These are phyloP conservation scores for Umbelopsis sp. DNA, from an alignment of 192 early-diverging fungal species.

Conservation along the genomic window DNA sequence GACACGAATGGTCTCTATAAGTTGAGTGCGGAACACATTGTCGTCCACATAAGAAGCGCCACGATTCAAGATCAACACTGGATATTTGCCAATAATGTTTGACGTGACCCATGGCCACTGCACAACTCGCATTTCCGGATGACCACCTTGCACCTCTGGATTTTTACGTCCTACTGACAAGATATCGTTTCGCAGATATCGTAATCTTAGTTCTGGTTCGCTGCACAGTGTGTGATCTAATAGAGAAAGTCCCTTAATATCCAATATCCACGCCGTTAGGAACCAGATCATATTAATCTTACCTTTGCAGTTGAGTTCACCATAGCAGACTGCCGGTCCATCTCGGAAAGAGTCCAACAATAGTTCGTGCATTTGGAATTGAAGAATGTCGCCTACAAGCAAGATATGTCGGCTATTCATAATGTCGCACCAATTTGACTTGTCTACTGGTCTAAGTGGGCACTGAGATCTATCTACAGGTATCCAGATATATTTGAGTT, in stretches of 20 bases:
- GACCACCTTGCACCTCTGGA: conserved; percentile 12
- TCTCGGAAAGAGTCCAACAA: conserved; percentile 56
- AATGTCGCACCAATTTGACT: conserved; percentile 41
- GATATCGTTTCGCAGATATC: conserved; percentile 52
- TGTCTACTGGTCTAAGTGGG: conserved; percentile 22
- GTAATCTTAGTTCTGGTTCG: conserved; percentile 22
- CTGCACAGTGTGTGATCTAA: conserved; percentile 41
- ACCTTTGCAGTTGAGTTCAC: conserved; percentile 54
- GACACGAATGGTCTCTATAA: conserved; percentile 36
- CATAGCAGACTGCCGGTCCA: conserved; percentile 55
- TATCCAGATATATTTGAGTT: conserved; percentile 24
- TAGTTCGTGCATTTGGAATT: conserved; percentile 57
- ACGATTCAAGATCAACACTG: conserved; percentile 50
- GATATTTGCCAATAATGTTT: conserved; percentile 32
- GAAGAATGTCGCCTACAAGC: conserved; percentile 51
- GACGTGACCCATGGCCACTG: conserved; percentile 46
- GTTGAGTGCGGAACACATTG: conserved; percentile 29
- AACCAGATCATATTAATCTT: neutral
- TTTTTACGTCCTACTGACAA: conserved; percentile 30
- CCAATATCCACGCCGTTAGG: neutral
- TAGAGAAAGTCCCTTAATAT: conserved; percentile 3
- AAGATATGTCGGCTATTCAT: conserved; percentile 45
- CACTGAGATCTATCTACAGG: conserved; percentile 20
- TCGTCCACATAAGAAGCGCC: conserved; percentile 41
- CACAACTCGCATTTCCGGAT: conserved; percentile 40